Base-by-base conservation (phyloP, 495 filamentous ascomycete species). In the Neurospora sp. region DNA sequence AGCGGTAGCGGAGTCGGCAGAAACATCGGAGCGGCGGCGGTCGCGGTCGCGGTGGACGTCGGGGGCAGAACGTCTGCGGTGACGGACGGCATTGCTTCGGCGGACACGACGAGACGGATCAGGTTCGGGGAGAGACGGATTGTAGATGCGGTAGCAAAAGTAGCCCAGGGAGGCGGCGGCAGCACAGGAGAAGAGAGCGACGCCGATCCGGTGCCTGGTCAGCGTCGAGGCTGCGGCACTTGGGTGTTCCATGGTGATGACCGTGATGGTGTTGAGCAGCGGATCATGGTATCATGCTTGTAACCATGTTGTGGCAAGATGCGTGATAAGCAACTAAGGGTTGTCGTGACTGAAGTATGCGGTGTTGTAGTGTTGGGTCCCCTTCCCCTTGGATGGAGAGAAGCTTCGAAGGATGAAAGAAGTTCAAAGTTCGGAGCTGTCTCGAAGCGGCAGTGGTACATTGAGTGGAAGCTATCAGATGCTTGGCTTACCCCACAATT, bases 21-120 rank as follows among this genome's bases (percentile, higher is more conserved):
- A 79, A 10, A 73, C 76, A 8, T 76, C 78, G 11, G 79, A 80
- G 27, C 71, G 44, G n/a, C 70, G 71, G 8, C 72, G 73, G 60
- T 78, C 76, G 69, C 44, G 70, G 76, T 78, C 76, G 38, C 79
- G 73, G 71, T 74, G 72, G 54, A 72, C 41, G 69, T 78, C 70
- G 31, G 76, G 77, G 54, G 75, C 69, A 66, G 83, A 83, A 49
- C 80, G 76, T 39, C 85, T 76, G 35, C 82, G 84, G 54, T 87
- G 84, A 72, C 87, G 87, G 49, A 89, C 74, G 3, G 90, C 90
- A 77, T 90, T 90, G 75, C 89, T 88, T 42, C 90, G 82, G 72
- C 86, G 90, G 8, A 91, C 80, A 20, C 80, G 79, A n/a, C 77
- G 75, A 18, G 72, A 76, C 9, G 78, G 70, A 5, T 75, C 74